phyloP scores from a whole-genome alignment of 78 protist genomes.

The Speleostelium caveatum region DNA sequence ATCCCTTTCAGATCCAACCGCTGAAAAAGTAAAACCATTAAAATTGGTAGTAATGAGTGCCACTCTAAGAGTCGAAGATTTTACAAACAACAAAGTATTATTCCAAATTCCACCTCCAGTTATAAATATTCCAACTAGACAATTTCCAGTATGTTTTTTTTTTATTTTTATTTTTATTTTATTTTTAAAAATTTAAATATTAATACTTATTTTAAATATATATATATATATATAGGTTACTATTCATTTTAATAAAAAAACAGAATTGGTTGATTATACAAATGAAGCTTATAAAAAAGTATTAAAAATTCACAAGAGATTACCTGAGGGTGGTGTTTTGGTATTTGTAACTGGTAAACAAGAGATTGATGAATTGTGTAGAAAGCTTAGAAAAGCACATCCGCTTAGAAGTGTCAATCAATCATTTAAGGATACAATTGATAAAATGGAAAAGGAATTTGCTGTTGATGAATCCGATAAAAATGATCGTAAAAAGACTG shows the following conservation, averaged over 20 bases:
- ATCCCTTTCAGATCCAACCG: not conserved
- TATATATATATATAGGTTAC: no score
- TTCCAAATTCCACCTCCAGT: slow-evolving; percentile 87
- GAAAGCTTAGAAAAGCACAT: slow-evolving; percentile 65
- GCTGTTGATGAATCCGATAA: not conserved
- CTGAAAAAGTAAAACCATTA: slow-evolving; percentile 86
- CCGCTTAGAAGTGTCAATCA: slow-evolving; percentile 26
- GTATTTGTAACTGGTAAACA: slow-evolving; percentile 96
- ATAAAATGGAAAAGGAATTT: slow-evolving; percentile 24
- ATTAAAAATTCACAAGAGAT: slow-evolving; percentile 87
- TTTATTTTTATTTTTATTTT: not conserved
- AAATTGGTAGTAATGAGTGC: slow-evolving; percentile 99
- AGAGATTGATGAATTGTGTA: slow-evolving; percentile 88
- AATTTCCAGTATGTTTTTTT: slow-evolving; percentile 79
- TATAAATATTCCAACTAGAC: slow-evolving; percentile 90
- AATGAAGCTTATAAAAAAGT: slow-evolving; percentile 87
- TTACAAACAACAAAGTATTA: slow-evolving; percentile 86
- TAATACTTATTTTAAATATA: not conserved
- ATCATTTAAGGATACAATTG: slow-evolving; percentile 34
- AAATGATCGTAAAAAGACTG: not conserved
- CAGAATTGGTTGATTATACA: slow-evolving; percentile 83
- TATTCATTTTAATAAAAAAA: slow-evolving; percentile 91
- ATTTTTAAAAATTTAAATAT: not conserved
- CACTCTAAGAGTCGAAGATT: slow-evolving; percentile 95
- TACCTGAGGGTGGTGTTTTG: slow-evolving; percentile 97